A percentile compares a stretch with the other conserved stretches of the same genome.
Conservation (phyloP, 345 rosid genomes). For the Pelargonium nanum region DNA sequence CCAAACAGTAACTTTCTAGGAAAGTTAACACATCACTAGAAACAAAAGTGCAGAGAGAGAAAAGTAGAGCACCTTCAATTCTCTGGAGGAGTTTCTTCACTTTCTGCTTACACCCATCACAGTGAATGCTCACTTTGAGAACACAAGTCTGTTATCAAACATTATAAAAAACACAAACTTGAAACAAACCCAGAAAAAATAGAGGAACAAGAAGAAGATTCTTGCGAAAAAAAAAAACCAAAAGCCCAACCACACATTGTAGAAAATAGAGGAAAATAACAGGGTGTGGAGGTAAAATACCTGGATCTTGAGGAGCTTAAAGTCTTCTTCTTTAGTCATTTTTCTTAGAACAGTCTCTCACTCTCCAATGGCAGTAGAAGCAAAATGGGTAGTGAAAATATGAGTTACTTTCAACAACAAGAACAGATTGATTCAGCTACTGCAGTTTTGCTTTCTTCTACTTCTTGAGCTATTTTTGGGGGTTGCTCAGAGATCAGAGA, state of each 20-base stretch:
- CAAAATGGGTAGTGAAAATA: background rate
- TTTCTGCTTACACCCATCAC: conserved; percentile 77
- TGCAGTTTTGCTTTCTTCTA: background rate
- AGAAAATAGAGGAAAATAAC: background rate
- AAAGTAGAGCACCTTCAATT: conserved; percentile 53
- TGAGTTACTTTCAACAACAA: conserved; percentile 1
- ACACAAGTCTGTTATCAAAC: conserved; percentile 42
- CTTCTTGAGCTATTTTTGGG: conserved; percentile 10
- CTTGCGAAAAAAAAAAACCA: conserved; percentile 11
- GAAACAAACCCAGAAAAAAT: conserved; percentile 1
- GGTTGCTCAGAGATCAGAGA: conserved; percentile 19
- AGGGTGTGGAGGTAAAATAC: conserved; percentile 21
- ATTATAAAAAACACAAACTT: background rate
- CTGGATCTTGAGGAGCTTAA: conserved; percentile 85
- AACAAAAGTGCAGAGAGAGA: background rate
- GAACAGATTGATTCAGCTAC: background rate
- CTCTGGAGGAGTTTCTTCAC: conserved; percentile 79
- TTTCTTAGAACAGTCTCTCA: conserved; percentile 22
- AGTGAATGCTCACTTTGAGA: conserved; percentile 72
- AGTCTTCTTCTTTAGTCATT: conserved; percentile 86
- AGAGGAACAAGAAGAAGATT: conserved; percentile 6
- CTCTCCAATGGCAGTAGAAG: conserved; percentile 6
- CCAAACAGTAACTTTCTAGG: background rate
- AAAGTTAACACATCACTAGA: background rate
- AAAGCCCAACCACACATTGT: too few species aligned